Evolutionary conservation across 1,284 basidiomycete species (phyloP), one percentile per base, ranked within the genome.

Genomic region (Tremellales sp.): DNA sequence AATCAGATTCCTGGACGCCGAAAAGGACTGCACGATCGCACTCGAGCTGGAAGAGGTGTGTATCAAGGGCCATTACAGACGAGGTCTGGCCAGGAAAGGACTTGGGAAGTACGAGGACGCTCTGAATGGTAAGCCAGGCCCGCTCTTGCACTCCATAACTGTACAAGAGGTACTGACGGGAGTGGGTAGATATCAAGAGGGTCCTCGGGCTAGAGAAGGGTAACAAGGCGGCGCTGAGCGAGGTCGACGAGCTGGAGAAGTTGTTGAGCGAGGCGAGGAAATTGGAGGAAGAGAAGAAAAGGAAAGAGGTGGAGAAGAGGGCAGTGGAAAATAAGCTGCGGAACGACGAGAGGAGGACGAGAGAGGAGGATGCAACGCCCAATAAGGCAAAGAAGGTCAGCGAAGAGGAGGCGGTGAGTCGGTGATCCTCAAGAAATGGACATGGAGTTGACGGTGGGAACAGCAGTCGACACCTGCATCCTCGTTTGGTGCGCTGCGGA

Each of bases 51-150:
- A 58, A 24, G 31, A 48, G 4, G 31, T 35, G 3, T 66, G 63
- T 35, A 45, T 71, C 32, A 74, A 74, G 45, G 69, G 71, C n/a
- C 56, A 60, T 12, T 74, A 66, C 40, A 44, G 72, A 16, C 40
- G 70, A 40, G 66, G 63, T 0, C 25, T 71, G 19, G 70, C 69
- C 7, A 45, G 63, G 18, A 65, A 66, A 29, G 66, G 60, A 5
- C 40, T 66, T 27, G 53, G 50, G 3, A 37, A 58, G 16, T 47
- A 52, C 7, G 37, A 48, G 12, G 64, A 49, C 5, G 70, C 71
- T 7, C 43, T 57, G 21, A 8, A 46, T 38, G 68, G 68, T 68
- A 26, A 40, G 52, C 36, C 25, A 45, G 8, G 19, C 13, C n/a
- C n/a, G n/a, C n/a, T n/a, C n/a, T n/a, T n/a, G n/a, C n/a, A 14